phyloP scores from a whole-genome alignment of 2,329 filamentous ascomycete species.

The Microdochium bolleyi region DNA sequence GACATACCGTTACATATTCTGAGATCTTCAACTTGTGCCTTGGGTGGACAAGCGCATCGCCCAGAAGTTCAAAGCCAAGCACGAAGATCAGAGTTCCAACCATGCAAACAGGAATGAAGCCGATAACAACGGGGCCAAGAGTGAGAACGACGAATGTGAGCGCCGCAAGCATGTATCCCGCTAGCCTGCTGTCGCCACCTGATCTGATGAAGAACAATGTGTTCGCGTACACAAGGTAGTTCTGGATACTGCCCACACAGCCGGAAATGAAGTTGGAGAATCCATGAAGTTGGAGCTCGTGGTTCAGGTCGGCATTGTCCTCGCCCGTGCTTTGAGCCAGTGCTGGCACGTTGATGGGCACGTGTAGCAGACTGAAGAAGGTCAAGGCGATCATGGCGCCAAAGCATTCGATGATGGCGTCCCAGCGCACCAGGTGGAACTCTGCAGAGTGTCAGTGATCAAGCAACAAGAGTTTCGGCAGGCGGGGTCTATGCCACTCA shows the following conservation, averaged over 20 bases:
- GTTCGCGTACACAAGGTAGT: slow-evolving; percentile 97
- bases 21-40: slow-evolving; percentile 79
- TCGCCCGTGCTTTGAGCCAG: slow-evolving; percentile 84
- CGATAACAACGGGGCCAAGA: slow-evolving; percentile 79
- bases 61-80: slow-evolving; percentile 82
- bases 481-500: slow-evolving; percentile 46
- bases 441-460: slow-evolving; percentile 40
- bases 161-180: slow-evolving; percentile 74
- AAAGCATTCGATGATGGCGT: slow-evolving; percentile 72
- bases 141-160: slow-evolving; percentile 78
- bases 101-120: slow-evolving; percentile 94
- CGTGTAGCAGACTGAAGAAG: slow-evolving; percentile 94
- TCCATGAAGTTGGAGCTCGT: slow-evolving; percentile 86
- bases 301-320: slow-evolving; percentile 85
- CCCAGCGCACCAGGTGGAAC: slow-evolving; percentile 74
- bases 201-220: slow-evolving; percentile 94
- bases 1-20: slow-evolving; percentile 75
- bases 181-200: slow-evolving; percentile 78
- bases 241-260: slow-evolving; percentile 80
- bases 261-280: slow-evolving; percentile 90
- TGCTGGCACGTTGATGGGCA: slow-evolving; percentile 95
- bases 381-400: slow-evolving; percentile 95
- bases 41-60: slow-evolving; percentile 83
- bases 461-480: too few relatives aligned
- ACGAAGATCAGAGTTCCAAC: slow-evolving; percentile 93